Percentiles rank a stretch among this genome's conserved stretches.
Conservation (phyloP, 208 protist species). For the Leishmania mexicana region DNA sequence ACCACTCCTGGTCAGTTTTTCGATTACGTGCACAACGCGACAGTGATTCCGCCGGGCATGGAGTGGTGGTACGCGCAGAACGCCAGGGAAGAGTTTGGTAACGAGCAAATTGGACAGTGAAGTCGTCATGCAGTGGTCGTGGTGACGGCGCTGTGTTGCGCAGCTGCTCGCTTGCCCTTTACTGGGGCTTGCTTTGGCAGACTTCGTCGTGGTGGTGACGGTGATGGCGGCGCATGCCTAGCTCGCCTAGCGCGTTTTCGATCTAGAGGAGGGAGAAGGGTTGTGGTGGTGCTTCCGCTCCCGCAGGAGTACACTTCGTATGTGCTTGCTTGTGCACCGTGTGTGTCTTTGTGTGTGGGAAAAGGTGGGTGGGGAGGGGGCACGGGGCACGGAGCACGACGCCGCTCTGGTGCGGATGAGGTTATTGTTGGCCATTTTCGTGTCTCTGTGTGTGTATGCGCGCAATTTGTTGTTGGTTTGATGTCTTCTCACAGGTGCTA, state of each 20-base stretch:
- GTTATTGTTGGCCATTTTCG: neutral
- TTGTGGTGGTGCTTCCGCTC: neutral
- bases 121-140: neutral
- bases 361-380: no score
- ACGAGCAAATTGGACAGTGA: slow-evolving; percentile 40
- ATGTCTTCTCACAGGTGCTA: neutral
- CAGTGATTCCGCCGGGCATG: slow-evolving; percentile 73
- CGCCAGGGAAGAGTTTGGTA: slow-evolving; percentile 55
- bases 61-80: slow-evolving; percentile 80
- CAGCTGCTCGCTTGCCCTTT: neutral
- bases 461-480: neutral
- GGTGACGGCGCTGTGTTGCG: neutral
- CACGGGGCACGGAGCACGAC: neutral
- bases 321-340: no score
- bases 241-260: neutral
- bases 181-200: no score
- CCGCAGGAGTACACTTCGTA: neutral
- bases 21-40: slow-evolving; percentile 83
- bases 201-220: neutral
- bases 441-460: neutral
- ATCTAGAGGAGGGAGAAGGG: no score
- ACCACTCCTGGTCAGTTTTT: slow-evolving; percentile 81
- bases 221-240: neutral
- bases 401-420: neutral
- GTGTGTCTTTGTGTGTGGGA: neutral